Evolutionary conservation across 495 filamentous ascomycete genomes (phyloP), one percentile per base, ranked within the genome.

Genomic region (Trichoderma asperelloides): DNA sequence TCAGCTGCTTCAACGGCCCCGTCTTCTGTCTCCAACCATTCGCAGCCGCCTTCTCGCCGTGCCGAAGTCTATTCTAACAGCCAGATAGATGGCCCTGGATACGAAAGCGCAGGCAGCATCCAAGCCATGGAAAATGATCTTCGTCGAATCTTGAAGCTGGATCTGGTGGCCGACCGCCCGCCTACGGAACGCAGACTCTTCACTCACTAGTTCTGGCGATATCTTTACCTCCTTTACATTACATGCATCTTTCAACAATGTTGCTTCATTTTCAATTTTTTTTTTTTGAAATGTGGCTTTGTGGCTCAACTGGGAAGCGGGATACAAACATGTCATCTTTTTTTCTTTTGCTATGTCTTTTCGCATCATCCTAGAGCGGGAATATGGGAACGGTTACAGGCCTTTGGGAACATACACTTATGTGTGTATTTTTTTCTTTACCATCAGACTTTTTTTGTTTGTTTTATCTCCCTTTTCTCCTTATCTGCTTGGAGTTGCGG

Each of bases 121-220:
- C 39, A 55, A 23, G 69, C 76, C 4, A 82, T 83, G 76, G 82
- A 84, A 69, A 78, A 83, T 49, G 76, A 74, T 65, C 79, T 85
- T 40, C 77, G 81, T 23, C 79, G 77, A 37, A 78, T 84, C 27
- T 70, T 85, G 33, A 84, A 84, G 65, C 70, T 83, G 25, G 79
- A 78, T 30, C 65, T 74, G 3, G 67, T 64, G 7, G 60, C 41
- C 41, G 68, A 67, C 21, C 41, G 68, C 0, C 28, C 68, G 47
- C 41, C 55, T 11, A 27, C 68, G 15, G 68, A 62, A 60, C 70
- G 66, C 37, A 21, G 63, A 39, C 62, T 68, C 68, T 70, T 69
- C 66, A 64, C 69, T 49, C 18, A 39, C 67, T 68, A 70, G 41
- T 23, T 23, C 18, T 21, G 47, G n/a, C 21, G 1, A 51, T 40